These are phyloP conservation scores for Aspergillus alliaceus DNA, from an alignment of 2,329 filamentous ascomycete species.

Conservation along the genomic window DNA sequence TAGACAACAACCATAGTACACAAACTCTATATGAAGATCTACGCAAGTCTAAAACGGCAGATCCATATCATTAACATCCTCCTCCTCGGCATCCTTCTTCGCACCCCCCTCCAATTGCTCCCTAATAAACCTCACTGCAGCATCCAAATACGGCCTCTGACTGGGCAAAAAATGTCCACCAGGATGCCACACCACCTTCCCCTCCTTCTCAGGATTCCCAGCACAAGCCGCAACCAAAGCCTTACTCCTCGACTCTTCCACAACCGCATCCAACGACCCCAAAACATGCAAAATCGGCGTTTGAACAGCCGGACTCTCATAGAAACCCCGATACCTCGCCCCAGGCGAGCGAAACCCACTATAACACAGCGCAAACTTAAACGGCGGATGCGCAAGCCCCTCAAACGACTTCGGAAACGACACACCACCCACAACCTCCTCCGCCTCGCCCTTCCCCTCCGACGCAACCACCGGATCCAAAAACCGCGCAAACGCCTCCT, in stretches of 20 bases:
- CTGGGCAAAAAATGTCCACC: conserved; percentile 89
- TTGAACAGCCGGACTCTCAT: conserved; percentile 66
- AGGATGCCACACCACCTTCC: conserved; percentile 68
- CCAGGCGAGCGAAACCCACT: conserved; percentile 72
- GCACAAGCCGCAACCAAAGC: conserved; percentile 66
- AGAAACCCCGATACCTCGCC: conserved; percentile 65
- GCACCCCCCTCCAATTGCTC: conserved; percentile 46
- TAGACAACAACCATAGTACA: neutral
- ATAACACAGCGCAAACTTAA: conserved; percentile 74
- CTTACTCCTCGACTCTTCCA: conserved; percentile 72
- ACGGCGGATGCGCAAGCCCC: conserved; percentile 48
- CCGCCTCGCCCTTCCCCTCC: conserved; percentile 14
- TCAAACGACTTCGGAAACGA: conserved; percentile 54
- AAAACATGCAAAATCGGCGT: conserved; percentile 82
- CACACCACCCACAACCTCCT: conserved; percentile 42
- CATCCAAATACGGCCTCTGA: conserved; percentile 76
- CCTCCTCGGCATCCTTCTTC: conserved; percentile 53
- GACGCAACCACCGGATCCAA: conserved; percentile 17
- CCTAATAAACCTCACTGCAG: conserved; percentile 70
- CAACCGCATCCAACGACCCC: conserved; percentile 82
- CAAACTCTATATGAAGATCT: conserved; percentile 11
- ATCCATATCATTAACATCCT: conserved; percentile 67
- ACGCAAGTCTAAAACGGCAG: conserved; percentile 54
- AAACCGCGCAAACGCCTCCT: conserved; percentile 51
- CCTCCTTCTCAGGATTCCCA: conserved; percentile 52